Evolutionary conservation across 2,329 filamentous ascomycete genomes (phyloP), one percentile per base, ranked within the genome.

Genomic region (Phoma sp.): DNA sequence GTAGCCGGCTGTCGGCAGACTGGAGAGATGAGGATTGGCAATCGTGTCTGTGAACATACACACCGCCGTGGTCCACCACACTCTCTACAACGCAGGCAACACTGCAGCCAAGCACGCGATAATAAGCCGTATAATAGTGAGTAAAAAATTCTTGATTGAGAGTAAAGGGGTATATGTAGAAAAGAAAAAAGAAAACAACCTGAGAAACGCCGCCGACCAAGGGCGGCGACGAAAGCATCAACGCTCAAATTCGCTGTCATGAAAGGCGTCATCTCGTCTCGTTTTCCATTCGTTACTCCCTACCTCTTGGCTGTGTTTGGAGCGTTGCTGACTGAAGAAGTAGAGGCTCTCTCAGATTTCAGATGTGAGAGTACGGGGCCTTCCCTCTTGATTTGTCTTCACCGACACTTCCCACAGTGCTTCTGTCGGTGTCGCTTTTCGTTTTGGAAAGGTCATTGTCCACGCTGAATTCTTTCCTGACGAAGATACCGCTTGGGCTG

Each of bases 391-490:
- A 38, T 31, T 48, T 61, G 9, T 63, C 55, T 27, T 63, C 60
- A 32, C 51, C 55, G 12, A 58, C 52, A 19, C 55, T 62, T 17
- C 39, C 37, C 21, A 52, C 38, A 22, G 51, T 56, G n/a, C 48
- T 57, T 17, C 55, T 49, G 22, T 61, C 52, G 17, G 45, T 51
- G 22, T 55, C 52, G 17, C 33, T 59, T 33, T 49, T 51, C 25
- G 43, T 43, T 27, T 60, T 55, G 31, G 41, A 43, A n/a, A 51
- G 19, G 9, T 55, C 46, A 24, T 58, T 52, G 25, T 53, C 54
- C 33, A 60, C 60, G 21, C 56, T 63, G 46, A 65, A 63, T 25
- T 68, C 65, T 36, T 60, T 65, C n/a, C 44, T 62, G 24, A 67
- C 51, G n/a, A 61, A 53, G 21, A 67, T 67, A 17, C 51, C 51